phyloP scores from a whole-genome alignment of 805 yeast genomes.

The Lachancea kluyveri region DNA sequence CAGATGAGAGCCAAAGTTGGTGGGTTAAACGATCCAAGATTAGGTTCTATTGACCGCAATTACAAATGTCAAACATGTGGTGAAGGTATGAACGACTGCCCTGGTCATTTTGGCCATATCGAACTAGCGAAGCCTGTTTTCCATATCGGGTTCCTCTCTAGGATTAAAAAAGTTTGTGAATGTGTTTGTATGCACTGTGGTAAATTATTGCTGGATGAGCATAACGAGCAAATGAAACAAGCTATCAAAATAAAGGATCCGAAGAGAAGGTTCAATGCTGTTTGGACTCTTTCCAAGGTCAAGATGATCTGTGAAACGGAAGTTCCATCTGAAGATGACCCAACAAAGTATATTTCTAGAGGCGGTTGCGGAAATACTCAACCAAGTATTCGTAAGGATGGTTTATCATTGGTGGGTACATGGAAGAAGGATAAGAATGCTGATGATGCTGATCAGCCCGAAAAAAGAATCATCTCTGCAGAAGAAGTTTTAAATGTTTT shows the following conservation, averaged over 20 bases:
- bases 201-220: conserved; percentile 80
- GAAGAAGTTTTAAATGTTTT: conserved; percentile 86
- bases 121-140: conserved; percentile 98
- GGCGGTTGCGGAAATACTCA: conserved; percentile 99
- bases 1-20: conserved; percentile 93
- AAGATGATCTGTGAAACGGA: conserved; percentile 96
- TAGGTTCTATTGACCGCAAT: conserved; percentile 95
- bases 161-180: conserved; percentile 91
- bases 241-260: conserved; percentile 89
- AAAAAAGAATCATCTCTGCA: conserved; percentile 81
- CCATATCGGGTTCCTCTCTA: conserved; percentile 91
- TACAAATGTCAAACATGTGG: conserved; percentile 99
- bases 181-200: conserved; percentile 99
- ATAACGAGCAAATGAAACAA: conserved; percentile 63
- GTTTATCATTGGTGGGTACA: conserved; percentile 94
- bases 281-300: conserved; percentile 87
- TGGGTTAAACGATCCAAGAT: conserved; percentile 93
- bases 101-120: conserved; percentile 98
- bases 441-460: conserved; percentile 85
- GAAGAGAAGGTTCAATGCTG: conserved; percentile 92
- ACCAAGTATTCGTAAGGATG: conserved; percentile 94
- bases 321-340: conserved; percentile 56
- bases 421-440: conserved; percentile 83
- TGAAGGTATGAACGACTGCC: conserved; percentile 98
- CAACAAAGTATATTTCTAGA: conserved; percentile 50